Base-by-base conservation (phyloP, 2,329 filamentous ascomycete species). In the Beauveria varroae region DNA sequence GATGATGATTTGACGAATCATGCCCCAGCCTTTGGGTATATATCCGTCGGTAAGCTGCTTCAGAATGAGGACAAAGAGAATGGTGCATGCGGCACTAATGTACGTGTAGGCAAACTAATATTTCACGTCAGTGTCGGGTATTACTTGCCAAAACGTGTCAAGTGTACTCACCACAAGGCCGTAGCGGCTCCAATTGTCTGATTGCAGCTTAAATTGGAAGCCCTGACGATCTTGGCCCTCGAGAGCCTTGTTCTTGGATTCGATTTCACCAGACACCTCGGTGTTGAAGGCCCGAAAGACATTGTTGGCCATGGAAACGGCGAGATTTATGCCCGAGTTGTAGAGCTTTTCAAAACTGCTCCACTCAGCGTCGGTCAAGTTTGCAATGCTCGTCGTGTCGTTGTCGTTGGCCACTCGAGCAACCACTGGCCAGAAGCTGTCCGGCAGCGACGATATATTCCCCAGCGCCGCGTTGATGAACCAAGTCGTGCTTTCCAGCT, bases 31-130 rank as follows among this genome's bases (percentile, higher is more conserved):
- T 30, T 65, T 70, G 68, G 71, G 72, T 3, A 66, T 65, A 3
- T 65, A 69, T 0, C 65, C 68, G 14, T 72, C 70, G 1, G 71
- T 67, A 28, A 74, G 56, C 40, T 71, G 58, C 51, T 71, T 67
- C 3, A 76, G 68, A 5, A 68, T 2, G 1, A 67, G 64, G 66
- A 75, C 70, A 24, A 75, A 63, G 12, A 71, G 64, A 18, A 75
- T 65, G 22, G 69, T 69, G 52, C 66, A 51, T 0, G 72, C 73
- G 1, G 69, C 69, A 9, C 70, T 67, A 22, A 75, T 65, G 51
- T 73, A 76, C 16, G 67, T 70, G 51, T 71, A 74, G 20, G 67
- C 65, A 60, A 75, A 75, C 72, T 75, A 37, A 37, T 9, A 0
- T 18, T 12, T 12, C 14, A 20, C 10, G 50, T 60, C 30, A 60